These are phyloP conservation scores for Penicillium oxalicum DNA, from an alignment of 2,329 filamentous ascomycete species.

Conservation along the genomic window DNA sequence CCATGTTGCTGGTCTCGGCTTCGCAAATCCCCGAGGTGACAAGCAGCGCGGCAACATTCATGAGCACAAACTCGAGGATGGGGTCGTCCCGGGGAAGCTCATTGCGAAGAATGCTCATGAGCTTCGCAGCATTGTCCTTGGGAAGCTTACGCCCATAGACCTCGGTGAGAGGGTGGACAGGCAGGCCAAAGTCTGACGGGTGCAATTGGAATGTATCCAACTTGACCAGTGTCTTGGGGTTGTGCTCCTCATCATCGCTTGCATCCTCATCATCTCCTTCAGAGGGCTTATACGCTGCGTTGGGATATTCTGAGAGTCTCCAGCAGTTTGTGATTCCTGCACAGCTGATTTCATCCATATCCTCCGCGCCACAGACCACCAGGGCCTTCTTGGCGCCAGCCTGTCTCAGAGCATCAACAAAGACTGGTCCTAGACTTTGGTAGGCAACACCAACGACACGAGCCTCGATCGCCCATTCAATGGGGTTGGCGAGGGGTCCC, in stretches of 20 bases:
- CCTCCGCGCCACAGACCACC: constrained; percentile 88
- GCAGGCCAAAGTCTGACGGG: constrained; percentile 82
- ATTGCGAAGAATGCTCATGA: constrained; percentile 69
- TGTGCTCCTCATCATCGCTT: constrained; percentile 35
- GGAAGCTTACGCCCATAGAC: constrained; percentile 84
- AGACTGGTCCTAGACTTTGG: constrained; percentile 78
- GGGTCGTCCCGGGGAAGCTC: constrained; percentile 71
- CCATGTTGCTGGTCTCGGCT: constrained; percentile 72
- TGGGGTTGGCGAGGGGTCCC: constrained; percentile 84
- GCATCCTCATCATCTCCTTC: constrained; percentile 41
- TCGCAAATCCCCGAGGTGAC: constrained; percentile 84
- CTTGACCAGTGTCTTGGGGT: constrained; percentile 44
- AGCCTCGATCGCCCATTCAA: constrained; percentile 78
- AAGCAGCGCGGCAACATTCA: constrained; percentile 86
- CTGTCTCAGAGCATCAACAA: constrained; percentile 74
- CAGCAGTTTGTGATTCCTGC: constrained; percentile 86
- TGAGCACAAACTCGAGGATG: constrained; percentile 85
- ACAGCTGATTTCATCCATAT: constrained; percentile 91
- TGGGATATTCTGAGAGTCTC: constrained; percentile 57
- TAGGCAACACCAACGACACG: constrained; percentile 90
- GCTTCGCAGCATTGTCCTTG: constrained; percentile 76
- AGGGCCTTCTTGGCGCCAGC: constrained; percentile 75
- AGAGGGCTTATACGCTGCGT: constrained; percentile 37
- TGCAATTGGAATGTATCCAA: constrained; percentile 72
- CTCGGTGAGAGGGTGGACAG: constrained; percentile 63